Conservation (phyloP, 179 eudicot genomes). For the Silene noctiflora region DNA sequence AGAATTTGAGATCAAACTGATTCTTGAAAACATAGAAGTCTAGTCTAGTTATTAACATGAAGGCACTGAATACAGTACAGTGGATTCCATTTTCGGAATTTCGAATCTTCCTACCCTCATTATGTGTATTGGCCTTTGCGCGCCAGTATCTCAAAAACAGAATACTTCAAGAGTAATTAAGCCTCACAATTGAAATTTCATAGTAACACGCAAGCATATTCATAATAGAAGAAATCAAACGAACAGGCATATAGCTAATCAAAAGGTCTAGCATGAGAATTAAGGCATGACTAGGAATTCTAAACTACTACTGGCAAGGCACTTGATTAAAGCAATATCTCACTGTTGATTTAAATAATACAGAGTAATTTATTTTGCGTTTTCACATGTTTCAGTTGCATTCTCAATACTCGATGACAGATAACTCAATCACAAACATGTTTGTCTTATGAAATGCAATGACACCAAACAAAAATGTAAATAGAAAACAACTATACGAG, state of each 20-base stretch:
- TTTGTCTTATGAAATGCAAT: neutral
- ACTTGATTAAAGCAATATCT: neutral
- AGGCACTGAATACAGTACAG: neutral
- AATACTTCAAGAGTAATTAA: no score
- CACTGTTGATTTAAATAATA: neutral
- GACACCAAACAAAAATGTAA: neutral
- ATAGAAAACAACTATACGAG: neutral
- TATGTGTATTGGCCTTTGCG: no score
- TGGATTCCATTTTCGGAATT: neutral
- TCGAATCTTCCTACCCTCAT: neutral
- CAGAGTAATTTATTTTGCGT: neutral
- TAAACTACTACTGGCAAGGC: neutral
- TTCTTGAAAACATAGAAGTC: neutral
- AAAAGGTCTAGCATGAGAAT: neutral
- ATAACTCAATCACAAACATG: neutral
- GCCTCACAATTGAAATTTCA: no score
- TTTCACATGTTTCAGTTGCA: neutral
- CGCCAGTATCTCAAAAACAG: no score
- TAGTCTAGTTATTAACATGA: no score
- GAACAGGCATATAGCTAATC: neutral
- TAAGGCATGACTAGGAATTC: neutral
- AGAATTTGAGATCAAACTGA: neutral
- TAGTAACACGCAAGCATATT: neutral
- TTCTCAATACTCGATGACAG: neutral
- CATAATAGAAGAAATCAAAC: neutral